phyloP scores from a whole-genome alignment of 352 stramenopile species.

The Phytophthora capsici region DNA sequence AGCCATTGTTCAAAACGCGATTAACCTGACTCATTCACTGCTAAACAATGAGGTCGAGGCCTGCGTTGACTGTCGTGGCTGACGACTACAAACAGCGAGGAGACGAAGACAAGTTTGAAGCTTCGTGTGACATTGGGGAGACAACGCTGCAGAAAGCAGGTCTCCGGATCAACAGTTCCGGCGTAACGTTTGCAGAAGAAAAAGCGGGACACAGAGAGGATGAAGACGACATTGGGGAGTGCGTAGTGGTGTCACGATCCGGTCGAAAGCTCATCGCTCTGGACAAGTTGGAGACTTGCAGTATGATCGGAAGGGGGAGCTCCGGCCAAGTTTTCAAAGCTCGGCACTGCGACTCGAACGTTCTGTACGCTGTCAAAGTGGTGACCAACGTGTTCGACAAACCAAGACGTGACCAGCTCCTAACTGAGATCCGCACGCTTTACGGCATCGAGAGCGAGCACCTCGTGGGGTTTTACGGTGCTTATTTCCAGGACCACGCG shows the following conservation, averaged over 20 bases:
- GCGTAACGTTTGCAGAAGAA: constrained; percentile 55
- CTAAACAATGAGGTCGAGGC: constrained; percentile 23
- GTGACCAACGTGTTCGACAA: constrained; percentile 85
- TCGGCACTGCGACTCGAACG: constrained; percentile 39
- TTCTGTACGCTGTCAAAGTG: constrained; percentile 72
- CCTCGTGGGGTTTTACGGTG: constrained; percentile 72
- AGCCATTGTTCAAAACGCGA: constrained; percentile 2
- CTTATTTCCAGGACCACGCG: constrained; percentile 78
- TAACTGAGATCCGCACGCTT: constrained; percentile 81
- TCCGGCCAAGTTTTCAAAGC: constrained; percentile 73
- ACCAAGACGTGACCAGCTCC: constrained; percentile 70
- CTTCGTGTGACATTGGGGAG: constrained; percentile 78
- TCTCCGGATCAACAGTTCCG: constrained; percentile 69
- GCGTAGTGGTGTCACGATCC: constrained; percentile 3
- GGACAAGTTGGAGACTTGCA: constrained; percentile 58
- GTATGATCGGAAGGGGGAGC: constrained; percentile 65
- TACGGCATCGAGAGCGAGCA: constrained; percentile 74
- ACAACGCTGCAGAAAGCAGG: constrained; percentile 70
- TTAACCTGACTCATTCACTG: not conserved
- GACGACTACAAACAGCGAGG: constrained; percentile 25
- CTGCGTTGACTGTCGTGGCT: constrained; percentile 27
- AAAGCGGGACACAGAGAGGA: constrained; percentile 25
- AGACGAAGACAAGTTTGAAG: constrained; percentile 59
- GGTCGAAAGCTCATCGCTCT: constrained; percentile 45
- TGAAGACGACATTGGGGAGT: constrained; percentile 26